phyloP scores from a whole-genome alignment of 2,329 filamentous ascomycete genomes.

The Aspergillus quadricinctus region DNA sequence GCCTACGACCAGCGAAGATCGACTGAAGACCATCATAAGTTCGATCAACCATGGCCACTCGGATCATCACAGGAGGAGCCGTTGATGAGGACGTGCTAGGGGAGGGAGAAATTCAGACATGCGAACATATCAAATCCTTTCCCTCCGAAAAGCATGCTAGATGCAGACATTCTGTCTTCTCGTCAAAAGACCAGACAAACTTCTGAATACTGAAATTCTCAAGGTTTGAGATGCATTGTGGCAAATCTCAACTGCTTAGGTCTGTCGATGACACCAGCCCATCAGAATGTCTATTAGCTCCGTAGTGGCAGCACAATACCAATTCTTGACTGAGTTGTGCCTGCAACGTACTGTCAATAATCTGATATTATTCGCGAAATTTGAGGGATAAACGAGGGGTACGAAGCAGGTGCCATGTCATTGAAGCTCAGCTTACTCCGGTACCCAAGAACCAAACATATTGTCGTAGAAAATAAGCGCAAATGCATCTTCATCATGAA shows the following conservation, averaged over 20 bases:
- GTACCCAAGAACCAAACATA: not conserved
- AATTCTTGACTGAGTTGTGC: not conserved
- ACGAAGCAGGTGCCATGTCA: not conserved
- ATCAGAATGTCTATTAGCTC: not conserved
- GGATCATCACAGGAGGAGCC: not conserved
- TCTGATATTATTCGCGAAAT: not conserved
- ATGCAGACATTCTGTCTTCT: not conserved
- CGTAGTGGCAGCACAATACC: not conserved
- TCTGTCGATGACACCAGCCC: not conserved
- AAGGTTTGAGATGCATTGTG: not conserved
- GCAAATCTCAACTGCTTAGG: not conserved
- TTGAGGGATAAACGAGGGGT: not conserved
- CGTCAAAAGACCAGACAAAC: not conserved
- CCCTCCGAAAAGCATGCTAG: not conserved
- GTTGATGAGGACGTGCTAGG: not conserved
- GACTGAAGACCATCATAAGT: not conserved
- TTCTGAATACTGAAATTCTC: not conserved
- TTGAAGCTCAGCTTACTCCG: not conserved
- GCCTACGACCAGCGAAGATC: not conserved
- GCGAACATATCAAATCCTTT: not conserved
- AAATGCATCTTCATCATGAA: not conserved
- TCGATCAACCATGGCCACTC: not conserved
- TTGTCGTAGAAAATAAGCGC: not conserved
- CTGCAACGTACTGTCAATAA: not conserved
- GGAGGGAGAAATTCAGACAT: not conserved